Evolutionary conservation across 2,329 filamentous ascomycete species (phyloP).

Genomic region (Dactylellina haptotyla): DNA sequence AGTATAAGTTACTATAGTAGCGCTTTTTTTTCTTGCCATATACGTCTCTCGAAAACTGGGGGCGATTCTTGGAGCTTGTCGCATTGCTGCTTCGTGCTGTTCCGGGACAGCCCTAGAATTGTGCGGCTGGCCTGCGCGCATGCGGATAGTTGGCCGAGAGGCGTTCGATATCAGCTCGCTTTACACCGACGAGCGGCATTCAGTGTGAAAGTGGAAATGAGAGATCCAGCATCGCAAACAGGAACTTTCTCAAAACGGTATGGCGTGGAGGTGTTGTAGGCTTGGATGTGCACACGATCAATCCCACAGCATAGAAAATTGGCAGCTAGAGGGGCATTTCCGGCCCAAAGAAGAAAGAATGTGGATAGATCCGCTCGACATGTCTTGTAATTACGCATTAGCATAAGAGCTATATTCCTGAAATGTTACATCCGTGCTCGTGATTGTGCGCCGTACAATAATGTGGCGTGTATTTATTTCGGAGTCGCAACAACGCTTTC

Average conservation of each 20-base stretch:
- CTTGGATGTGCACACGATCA: too few species aligned
- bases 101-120: background rate
- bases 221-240: constrained; percentile 6
- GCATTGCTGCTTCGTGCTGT: background rate
- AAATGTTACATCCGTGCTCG: too few species aligned
- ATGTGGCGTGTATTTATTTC: too few species aligned
- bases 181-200: background rate
- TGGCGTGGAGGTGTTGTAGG: background rate
- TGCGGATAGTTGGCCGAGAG: background rate
- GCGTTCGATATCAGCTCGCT: background rate
- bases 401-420: too few species aligned
- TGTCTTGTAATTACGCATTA: too few species aligned
- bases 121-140: background rate
- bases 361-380: too few species aligned
- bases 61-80: background rate
- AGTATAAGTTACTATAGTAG: constrained; percentile 2
- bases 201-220: background rate
- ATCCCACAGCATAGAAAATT: too few species aligned
- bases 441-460: too few species aligned
- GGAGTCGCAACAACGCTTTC: too few species aligned
- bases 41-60: background rate
- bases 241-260: background rate
- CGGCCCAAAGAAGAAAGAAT: too few species aligned
- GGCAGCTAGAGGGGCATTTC: too few species aligned
- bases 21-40: background rate